Evolutionary conservation across 768 basidiomycete species (phyloP).

Genomic region (Hypholoma sublateritium): DNA sequence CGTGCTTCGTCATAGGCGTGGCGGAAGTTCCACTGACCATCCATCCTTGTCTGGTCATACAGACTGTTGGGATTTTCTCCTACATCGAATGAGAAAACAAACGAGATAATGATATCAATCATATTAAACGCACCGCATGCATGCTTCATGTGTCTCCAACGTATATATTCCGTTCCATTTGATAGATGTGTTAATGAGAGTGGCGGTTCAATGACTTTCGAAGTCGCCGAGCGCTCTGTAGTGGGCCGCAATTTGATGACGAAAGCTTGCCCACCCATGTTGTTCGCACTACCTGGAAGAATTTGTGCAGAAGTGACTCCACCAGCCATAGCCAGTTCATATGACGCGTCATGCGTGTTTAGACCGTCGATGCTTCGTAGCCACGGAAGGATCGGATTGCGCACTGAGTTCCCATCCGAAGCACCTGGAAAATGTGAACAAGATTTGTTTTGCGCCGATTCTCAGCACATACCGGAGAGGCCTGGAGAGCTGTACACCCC

Average conservation of each 20-base stretch:
- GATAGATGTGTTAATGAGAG: slow-evolving; percentile 44
- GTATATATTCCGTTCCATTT: slow-evolving; percentile 32
- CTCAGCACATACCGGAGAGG: slow-evolving; percentile 24
- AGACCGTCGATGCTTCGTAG: slow-evolving; percentile 69
- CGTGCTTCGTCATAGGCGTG: slow-evolving; percentile 70
- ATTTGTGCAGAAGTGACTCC: slow-evolving; percentile 75
- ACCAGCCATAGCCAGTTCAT: slow-evolving; percentile 58
- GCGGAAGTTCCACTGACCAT: slow-evolving; percentile 67
- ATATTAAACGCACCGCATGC: slow-evolving; percentile 51
- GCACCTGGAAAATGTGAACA: slow-evolving; percentile 30
- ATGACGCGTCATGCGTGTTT: slow-evolving; percentile 72
- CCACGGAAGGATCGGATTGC: slow-evolving; percentile 57
- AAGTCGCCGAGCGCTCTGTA: slow-evolving; percentile 61
- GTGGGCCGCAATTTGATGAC: slow-evolving; percentile 77
- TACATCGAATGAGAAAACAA: slow-evolving; percentile 6
- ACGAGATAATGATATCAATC: no score
- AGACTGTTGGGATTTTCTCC: slow-evolving; percentile 60
- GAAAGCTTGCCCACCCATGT: slow-evolving; percentile 78
- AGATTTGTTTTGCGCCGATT: no score
- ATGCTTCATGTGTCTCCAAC: slow-evolving; percentile 84
- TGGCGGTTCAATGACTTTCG: slow-evolving; percentile 75
- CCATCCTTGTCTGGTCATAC: slow-evolving; percentile 57
- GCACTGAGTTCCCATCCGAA: slow-evolving; percentile 54
- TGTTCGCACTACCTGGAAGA: slow-evolving; percentile 68
- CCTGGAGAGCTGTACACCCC: slow-evolving; percentile 31